Evolutionary conservation across 768 basidiomycete genomes (phyloP).

Genomic region (Collybia sp.): DNA sequence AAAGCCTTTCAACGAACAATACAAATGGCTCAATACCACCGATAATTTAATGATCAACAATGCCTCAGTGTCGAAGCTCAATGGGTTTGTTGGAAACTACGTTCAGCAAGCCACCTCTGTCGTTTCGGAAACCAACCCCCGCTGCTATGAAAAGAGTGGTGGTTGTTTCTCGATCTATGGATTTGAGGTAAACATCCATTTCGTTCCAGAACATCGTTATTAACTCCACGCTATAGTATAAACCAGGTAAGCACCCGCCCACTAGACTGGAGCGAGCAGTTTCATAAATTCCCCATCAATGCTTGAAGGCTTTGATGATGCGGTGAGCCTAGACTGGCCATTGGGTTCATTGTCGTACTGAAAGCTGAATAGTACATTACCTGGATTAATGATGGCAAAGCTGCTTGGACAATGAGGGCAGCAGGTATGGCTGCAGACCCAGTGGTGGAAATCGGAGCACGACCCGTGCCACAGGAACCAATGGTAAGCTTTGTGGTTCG

Average conservation of each 20-base stretch:
- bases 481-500: constrained; percentile 46
- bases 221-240: constrained; percentile 24
- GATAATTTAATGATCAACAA: constrained; percentile 56
- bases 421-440: constrained; percentile 63
- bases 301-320: constrained; percentile 57
- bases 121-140: constrained; percentile 59
- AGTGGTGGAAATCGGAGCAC: constrained; percentile 50
- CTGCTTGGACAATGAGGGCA: constrained; percentile 72
- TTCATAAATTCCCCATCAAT: too few species aligned
- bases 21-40: constrained; percentile 64
- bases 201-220: neutral
- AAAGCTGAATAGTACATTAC: constrained; percentile 61
- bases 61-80: constrained; percentile 46
- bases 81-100: constrained; percentile 62
- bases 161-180: constrained; percentile 73
- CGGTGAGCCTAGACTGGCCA: constrained; percentile 31
- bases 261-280: too few species aligned
- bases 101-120: constrained; percentile 80
- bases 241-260: constrained; percentile 25
- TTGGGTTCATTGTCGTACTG: neutral
- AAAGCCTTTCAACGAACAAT: constrained; percentile 73
- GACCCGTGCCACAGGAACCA: constrained; percentile 79
- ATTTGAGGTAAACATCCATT: constrained; percentile 50
- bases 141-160: constrained; percentile 60
- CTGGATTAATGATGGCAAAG: constrained; percentile 69